Base-by-base conservation (phyloP, 352 stramenopile genomes). In the Thalassiosira exigua region DNA sequence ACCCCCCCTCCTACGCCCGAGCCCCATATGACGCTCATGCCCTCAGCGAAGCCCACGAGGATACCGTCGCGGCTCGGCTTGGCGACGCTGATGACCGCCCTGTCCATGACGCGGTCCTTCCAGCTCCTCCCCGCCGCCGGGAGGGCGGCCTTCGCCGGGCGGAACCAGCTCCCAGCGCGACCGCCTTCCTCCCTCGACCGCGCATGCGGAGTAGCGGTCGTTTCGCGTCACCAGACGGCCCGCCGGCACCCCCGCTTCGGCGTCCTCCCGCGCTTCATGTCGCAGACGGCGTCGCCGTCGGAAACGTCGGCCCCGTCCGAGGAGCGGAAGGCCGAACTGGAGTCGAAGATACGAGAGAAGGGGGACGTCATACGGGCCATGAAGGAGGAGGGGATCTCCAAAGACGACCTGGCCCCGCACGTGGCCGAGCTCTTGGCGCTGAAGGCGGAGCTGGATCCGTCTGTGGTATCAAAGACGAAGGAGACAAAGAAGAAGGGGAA, bases 311-410 rank as follows among this genome's bases (percentile, higher is more conserved):
- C 58, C 52, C 67, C 67, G 24, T 60, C 67, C 7, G 69, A 79
- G 3, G 70, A 85, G 68, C 48, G 88, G 76, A 89, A 79, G 57
- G 53, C 53, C 27, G 79, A 87, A 36, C 42, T 94, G 21, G 86
- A 91, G 75, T 32, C 58, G 9, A 69, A 88, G 64, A 93, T 94
- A 62, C 84, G 91, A 73, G 62, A 54, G 14, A 93, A 88, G 41
- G 90, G 88, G 39, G 86, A 93, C 67, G 78, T 84, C 70, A 95
- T 95, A 67, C 81, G 91, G 36, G 69, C 77, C 1, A 41, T 95
- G 29, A 95, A 95, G 65, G 85, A 88, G 42, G 67, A 78, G 32
- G 91, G 92, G 48, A 78, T 82, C 21, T 84, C 92, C 56, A 95
- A 95, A 57, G 79, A 77, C 22, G 70, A 79, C 24, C 69, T 95